These are phyloP conservation scores for Linnemannia exigua DNA, from an alignment of 192 early-diverging fungal genomes.

Conservation along the genomic window DNA sequence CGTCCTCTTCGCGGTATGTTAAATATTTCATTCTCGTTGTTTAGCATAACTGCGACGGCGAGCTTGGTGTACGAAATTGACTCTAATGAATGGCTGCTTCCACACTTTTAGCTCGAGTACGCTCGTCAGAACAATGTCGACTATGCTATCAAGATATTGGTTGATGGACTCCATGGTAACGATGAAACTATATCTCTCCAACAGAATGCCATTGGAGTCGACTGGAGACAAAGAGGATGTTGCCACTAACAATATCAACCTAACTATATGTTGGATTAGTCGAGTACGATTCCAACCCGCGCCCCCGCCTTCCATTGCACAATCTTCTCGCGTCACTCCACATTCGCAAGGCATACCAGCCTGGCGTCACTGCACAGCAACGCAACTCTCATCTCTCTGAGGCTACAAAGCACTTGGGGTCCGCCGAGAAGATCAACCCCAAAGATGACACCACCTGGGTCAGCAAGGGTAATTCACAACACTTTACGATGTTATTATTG, in stretches of 20 bases:
- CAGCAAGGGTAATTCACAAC: slow-evolving; percentile 70
- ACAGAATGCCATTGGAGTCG: too few species aligned
- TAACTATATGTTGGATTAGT: slow-evolving; percentile 13
- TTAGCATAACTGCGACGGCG: background rate
- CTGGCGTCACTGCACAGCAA: slow-evolving; percentile 42
- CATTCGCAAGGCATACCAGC: slow-evolving; percentile 75
- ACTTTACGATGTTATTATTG: background rate
- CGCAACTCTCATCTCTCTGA: slow-evolving; percentile 70
- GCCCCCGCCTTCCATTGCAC: slow-evolving; percentile 76
- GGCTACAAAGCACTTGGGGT: slow-evolving; percentile 83
- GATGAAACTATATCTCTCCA: background rate
- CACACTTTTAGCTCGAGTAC: slow-evolving; percentile 73
- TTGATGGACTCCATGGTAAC: slow-evolving; percentile 67
- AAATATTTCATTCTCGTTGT: background rate
- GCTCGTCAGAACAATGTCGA: slow-evolving; percentile 74
- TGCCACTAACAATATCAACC: background rate
- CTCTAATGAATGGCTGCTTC: background rate
- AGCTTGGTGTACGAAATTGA: background rate
- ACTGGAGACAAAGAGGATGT: background rate
- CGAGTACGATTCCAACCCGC: slow-evolving; percentile 57
- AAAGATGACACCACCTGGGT: slow-evolving; percentile 79
- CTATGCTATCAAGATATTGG: slow-evolving; percentile 69
- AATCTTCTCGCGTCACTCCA: slow-evolving; percentile 81
- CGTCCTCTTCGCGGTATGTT: slow-evolving; percentile 75
- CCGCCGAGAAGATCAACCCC: slow-evolving; percentile 80